These are phyloP conservation scores for Chaetomium strumarium DNA, from an alignment of 2,329 filamentous ascomycete genomes.

Conservation along the genomic window DNA sequence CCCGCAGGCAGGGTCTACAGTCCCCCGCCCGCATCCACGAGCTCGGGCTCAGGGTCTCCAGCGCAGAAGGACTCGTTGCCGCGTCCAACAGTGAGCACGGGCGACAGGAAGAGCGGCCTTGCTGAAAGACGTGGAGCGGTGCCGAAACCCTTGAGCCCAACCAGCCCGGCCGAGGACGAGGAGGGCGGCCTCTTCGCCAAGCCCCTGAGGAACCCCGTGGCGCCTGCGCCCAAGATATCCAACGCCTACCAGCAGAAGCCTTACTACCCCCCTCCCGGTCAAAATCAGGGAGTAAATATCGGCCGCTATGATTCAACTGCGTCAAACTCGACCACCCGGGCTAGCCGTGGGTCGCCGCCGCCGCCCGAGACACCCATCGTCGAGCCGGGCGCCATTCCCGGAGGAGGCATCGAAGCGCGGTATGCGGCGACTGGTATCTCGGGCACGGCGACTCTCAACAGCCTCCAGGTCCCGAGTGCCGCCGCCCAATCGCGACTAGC, in stretches of 20 bases:
- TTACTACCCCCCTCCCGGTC: slow-evolving; percentile 55
- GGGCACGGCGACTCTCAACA: slow-evolving; percentile 74
- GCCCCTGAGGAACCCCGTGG: slow-evolving; percentile 42
- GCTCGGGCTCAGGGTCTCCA: slow-evolving; percentile 32
- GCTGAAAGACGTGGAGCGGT: slow-evolving; percentile 78
- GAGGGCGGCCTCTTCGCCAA: slow-evolving; percentile 76
- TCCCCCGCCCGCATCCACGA: slow-evolving; percentile 30
- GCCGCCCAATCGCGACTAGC: slow-evolving; percentile 76
- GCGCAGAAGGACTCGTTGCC: slow-evolving; percentile 46
- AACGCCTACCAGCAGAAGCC: slow-evolving; percentile 49
- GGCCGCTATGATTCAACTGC: slow-evolving; percentile 72
- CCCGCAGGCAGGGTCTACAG: slow-evolving; percentile 31
- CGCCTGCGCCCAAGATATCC: slow-evolving; percentile 35
- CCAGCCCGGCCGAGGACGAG: slow-evolving; percentile 58
- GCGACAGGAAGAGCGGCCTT: slow-evolving; percentile 57
- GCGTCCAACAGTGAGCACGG: slow-evolving; percentile 50
- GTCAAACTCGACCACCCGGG: slow-evolving; percentile 87
- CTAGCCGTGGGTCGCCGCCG: slow-evolving; percentile 86
- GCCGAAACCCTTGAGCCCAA: slow-evolving; percentile 77
- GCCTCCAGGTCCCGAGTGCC: slow-evolving; percentile 63
- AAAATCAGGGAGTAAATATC: slow-evolving; percentile 37
- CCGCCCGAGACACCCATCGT: slow-evolving; percentile 87
- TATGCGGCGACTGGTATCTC: slow-evolving; percentile 90
- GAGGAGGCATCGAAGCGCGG: slow-evolving; percentile 80
- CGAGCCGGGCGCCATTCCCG: slow-evolving; percentile 62